Conservation (phyloP, 352 stramenopile genomes). For the Achlya hypogyna region DNA sequence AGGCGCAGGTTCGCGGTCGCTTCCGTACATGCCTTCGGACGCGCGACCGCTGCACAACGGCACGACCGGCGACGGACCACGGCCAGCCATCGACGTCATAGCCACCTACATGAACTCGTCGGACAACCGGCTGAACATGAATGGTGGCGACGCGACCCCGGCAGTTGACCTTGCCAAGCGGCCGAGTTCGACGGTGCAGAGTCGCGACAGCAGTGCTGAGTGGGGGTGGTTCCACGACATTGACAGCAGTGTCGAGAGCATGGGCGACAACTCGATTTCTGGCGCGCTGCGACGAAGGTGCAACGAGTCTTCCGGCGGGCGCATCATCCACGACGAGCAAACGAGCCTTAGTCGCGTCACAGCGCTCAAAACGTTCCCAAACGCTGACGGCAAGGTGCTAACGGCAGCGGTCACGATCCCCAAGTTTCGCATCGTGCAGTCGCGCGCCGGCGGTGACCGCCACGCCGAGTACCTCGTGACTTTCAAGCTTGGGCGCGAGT, state of each 20-base stretch:
- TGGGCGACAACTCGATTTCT: slow-evolving; percentile 52
- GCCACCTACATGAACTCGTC: slow-evolving; percentile 86
- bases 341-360: slow-evolving; percentile 68
- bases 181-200: slow-evolving; percentile 52
- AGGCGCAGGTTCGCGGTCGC: not conserved
- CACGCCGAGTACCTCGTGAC: slow-evolving; percentile 85
- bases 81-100: slow-evolving; percentile 73
- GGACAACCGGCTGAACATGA: slow-evolving; percentile 37
- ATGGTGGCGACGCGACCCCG: not conserved
- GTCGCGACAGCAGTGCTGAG: slow-evolving; percentile 58
- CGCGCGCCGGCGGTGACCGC: slow-evolving; percentile 61
- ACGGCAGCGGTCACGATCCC: slow-evolving; percentile 73
- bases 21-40: not conserved
- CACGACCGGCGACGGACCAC: slow-evolving; percentile 12
- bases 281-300: slow-evolving; percentile 44
- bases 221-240: slow-evolving; percentile 86
- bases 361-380: slow-evolving; percentile 79
- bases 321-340: slow-evolving; percentile 77
- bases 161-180: slow-evolving; percentile 30
- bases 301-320: slow-evolving; percentile 52
- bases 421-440: slow-evolving; percentile 85
- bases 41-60: not conserved
- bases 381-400: slow-evolving; percentile 73
- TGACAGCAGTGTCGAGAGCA: slow-evolving; percentile 75
- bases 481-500: slow-evolving; percentile 76